Evolutionary conservation across 2,329 filamentous ascomycete species (phyloP).

Genomic region (Elsinoe australis): DNA sequence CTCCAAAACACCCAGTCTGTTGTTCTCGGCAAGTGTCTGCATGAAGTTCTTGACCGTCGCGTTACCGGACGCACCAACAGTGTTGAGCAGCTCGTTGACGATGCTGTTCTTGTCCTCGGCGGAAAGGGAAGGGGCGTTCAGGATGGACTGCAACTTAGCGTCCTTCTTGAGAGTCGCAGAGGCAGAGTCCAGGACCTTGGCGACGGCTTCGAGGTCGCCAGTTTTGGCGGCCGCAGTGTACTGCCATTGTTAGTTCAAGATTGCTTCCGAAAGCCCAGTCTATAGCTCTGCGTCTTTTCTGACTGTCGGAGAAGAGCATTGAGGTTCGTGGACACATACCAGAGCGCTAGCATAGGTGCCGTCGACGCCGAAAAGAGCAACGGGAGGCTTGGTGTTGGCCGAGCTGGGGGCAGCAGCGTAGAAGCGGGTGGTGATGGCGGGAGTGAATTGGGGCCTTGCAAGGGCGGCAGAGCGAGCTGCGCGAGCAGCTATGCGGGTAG

Average conservation of each 20-base stretch:
- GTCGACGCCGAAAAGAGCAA: slow-evolving; percentile 90
- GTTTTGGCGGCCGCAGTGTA: slow-evolving; percentile 94
- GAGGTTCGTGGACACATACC: slow-evolving; percentile 54
- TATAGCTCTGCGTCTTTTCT: not conserved
- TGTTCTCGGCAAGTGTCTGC: slow-evolving; percentile 85
- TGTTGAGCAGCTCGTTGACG: slow-evolving; percentile 80
- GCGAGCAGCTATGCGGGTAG: slow-evolving; percentile 49
- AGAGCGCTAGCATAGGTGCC: slow-evolving; percentile 97
- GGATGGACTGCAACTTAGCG: slow-evolving; percentile 66
- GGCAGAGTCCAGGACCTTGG: slow-evolving; percentile 69
- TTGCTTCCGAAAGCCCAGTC: not conserved
- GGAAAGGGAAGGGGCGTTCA: slow-evolving; percentile 72
- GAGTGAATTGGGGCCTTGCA: slow-evolving; percentile 42
- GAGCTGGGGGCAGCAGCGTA: slow-evolving; percentile 61
- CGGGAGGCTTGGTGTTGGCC: slow-evolving; percentile 68
- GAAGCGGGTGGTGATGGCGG: slow-evolving; percentile 59
- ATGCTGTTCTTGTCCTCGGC: slow-evolving; percentile 76
- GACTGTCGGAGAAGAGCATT: not conserved
- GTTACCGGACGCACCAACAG: slow-evolving; percentile 60
- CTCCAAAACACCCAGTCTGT: slow-evolving; percentile 76
- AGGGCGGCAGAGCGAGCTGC: slow-evolving; percentile 49
- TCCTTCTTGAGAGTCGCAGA: slow-evolving; percentile 69
- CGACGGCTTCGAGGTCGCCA: slow-evolving; percentile 73
- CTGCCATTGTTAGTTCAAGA: slow-evolving; percentile 41
- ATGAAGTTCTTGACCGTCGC: slow-evolving; percentile 90